phyloP scores from a whole-genome alignment of 345 rosid genomes.

The Barbarea vulgaris region DNA sequence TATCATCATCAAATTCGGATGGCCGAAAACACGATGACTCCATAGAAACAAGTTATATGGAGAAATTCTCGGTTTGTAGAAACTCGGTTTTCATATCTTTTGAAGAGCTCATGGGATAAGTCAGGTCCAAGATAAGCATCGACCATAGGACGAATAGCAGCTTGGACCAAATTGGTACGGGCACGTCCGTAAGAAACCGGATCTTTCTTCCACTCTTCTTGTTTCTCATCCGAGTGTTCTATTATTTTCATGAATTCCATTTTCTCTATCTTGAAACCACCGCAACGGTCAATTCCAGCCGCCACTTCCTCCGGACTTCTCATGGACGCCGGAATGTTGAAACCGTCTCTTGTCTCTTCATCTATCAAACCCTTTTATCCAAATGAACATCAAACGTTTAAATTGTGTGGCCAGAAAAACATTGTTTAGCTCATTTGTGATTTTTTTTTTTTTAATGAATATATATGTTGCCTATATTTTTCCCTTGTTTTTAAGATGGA shows the following conservation, averaged over 20 bases:
- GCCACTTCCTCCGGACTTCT: constrained; percentile 62
- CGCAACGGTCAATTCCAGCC: constrained; percentile 45
- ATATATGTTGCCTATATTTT: background rate
- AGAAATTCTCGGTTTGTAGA: constrained; percentile 51
- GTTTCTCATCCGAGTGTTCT: constrained; percentile 53
- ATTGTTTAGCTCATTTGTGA: background rate
- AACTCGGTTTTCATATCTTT: constrained; percentile 47
- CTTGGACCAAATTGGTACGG: constrained; percentile 59
- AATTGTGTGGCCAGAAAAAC: background rate
- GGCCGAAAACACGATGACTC: constrained; percentile 50
- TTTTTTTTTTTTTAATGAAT: background rate
- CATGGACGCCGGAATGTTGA: constrained; percentile 68
- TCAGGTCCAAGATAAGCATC: constrained; percentile 55
- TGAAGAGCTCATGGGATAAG: constrained; percentile 51
- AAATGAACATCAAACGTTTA: background rate
- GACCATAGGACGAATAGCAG: constrained; percentile 54
- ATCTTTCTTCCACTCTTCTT: constrained; percentile 55
- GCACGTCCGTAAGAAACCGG: constrained; percentile 56
- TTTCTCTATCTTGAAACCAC: constrained; percentile 57
- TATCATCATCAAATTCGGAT: constrained; percentile 38
- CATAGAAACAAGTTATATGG: constrained; percentile 52
- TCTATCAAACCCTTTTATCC: constrained; percentile 53
- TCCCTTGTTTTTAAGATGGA: background rate
- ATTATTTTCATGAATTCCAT: constrained; percentile 51
- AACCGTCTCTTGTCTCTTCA: constrained; percentile 57